Percentiles rank a stretch among this genome's conserved stretches.
Conservation (phyloP, 2,329 filamentous ascomycete species). For the Epichloe gansuensis region DNA sequence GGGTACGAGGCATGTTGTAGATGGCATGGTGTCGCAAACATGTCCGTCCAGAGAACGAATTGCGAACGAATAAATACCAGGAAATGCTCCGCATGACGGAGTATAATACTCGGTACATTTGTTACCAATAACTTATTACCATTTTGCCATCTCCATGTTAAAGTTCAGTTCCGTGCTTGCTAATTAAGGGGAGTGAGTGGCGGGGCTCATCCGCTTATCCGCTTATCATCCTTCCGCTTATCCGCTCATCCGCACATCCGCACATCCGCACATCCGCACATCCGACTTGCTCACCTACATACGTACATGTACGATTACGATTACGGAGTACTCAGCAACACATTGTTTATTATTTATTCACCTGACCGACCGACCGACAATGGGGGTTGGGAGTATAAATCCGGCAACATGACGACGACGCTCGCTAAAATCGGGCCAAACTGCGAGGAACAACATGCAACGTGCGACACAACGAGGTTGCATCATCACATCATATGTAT, state of each 20-base stretch:
- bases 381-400: too few species aligned
- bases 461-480: too few species aligned
- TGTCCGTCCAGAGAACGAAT: neutral
- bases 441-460: neutral
- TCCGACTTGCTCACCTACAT: too few species aligned
- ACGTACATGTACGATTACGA: too few species aligned
- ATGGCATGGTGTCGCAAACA: constrained; percentile 1
- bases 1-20: neutral
- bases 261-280: neutral
- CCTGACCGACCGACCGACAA: too few species aligned
- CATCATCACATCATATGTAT: too few species aligned
- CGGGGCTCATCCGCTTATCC: neutral
- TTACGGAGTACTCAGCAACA: too few species aligned
- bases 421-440: neutral
- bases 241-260: neutral
- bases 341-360: too few species aligned
- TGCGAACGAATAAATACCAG: neutral
- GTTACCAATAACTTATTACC: too few species aligned
- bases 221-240: neutral
- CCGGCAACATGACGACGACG: neutral
- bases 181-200: neutral
- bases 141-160: neutral
- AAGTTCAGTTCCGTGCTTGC: neutral
- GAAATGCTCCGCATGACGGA: too few species aligned
- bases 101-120: too few species aligned